A percentile compares a stretch with the other conserved stretches of the same genome.
Conservation (phyloP, 441 rosid genomes). For the Eruca vesicaria region DNA sequence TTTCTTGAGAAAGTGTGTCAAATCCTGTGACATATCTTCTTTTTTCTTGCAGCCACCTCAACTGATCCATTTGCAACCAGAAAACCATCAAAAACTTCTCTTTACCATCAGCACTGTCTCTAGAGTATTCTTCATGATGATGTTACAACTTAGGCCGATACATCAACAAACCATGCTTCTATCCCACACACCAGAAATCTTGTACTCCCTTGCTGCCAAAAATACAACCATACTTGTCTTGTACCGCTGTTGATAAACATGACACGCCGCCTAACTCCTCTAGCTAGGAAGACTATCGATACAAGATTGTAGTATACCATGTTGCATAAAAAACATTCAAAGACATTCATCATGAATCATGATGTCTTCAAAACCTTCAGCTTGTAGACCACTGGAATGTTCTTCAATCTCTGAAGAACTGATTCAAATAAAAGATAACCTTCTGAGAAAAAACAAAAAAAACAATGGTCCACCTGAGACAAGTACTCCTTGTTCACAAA, state of each 20-base stretch:
- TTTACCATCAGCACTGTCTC: not conserved
- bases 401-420: not conserved
- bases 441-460: no score
- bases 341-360: not conserved
- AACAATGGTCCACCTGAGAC: not conserved
- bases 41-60: not conserved
- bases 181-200: not conserved
- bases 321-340: not conserved
- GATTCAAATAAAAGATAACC: not conserved
- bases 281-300: not conserved
- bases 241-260: not conserved
- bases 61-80: not conserved
- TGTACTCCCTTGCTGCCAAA: not conserved
- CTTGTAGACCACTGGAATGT: not conserved
- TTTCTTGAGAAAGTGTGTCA: not conserved
- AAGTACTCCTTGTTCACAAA: not conserved
- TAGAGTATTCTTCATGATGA: not conserved
- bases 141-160: not conserved
- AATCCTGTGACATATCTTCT: not conserved
- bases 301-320: not conserved
- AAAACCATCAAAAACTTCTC: not conserved
- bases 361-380: not conserved
- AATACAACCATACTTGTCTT: not conserved
- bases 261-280: not conserved
- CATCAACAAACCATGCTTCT: not conserved